Percentiles rank a stretch among this genome's conserved stretches.
Evolutionary conservation across 352 stramenopile genomes (phyloP).

Genomic region (Discostella stelligera): DNA sequence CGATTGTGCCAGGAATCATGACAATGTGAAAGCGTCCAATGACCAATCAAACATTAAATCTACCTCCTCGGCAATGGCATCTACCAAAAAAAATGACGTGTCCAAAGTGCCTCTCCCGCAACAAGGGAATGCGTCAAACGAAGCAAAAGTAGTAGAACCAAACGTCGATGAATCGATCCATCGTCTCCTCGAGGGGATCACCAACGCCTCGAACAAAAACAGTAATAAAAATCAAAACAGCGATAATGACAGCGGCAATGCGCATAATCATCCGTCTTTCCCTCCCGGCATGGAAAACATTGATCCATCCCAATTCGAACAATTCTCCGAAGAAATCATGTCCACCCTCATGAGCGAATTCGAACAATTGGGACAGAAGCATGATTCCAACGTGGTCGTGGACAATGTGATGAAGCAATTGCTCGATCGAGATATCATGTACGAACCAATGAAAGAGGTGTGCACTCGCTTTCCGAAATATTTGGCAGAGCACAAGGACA

Average conservation of each 20-base stretch:
- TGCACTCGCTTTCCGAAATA: constrained; percentile 91
- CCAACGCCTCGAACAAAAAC: constrained; percentile 18
- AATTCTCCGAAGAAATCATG: constrained; percentile 90
- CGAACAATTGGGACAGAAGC: constrained; percentile 78
- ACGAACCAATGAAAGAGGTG: constrained; percentile 93
- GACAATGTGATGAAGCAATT: constrained; percentile 98
- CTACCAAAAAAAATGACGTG: background rate
- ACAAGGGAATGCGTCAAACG: background rate
- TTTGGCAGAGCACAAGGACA: constrained; percentile 90
- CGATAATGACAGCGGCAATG: too few species aligned
- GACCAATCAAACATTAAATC: background rate
- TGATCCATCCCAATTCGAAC: constrained; percentile 29
- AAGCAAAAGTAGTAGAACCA: constrained; percentile 17
- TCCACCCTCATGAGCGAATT: constrained; percentile 95
- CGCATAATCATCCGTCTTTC: background rate
- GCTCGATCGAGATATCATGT: constrained; percentile 98
- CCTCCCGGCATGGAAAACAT: constrained; percentile 2
- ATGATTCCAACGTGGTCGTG: constrained; percentile 90
- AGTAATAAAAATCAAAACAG: too few species aligned
- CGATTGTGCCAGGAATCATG: background rate
- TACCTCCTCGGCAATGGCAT: background rate
- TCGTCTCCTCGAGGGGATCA: constrained; percentile 37
- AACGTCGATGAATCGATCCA: constrained; percentile 45
- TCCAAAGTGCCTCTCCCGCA: background rate
- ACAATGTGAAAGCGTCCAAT: constrained; percentile 1